A percentile compares a stretch with the other conserved stretches of the same genome.
phyloP scores from a whole-genome alignment of 2,329 filamentous ascomycete genomes.

The Fusarium heterosporum region DNA sequence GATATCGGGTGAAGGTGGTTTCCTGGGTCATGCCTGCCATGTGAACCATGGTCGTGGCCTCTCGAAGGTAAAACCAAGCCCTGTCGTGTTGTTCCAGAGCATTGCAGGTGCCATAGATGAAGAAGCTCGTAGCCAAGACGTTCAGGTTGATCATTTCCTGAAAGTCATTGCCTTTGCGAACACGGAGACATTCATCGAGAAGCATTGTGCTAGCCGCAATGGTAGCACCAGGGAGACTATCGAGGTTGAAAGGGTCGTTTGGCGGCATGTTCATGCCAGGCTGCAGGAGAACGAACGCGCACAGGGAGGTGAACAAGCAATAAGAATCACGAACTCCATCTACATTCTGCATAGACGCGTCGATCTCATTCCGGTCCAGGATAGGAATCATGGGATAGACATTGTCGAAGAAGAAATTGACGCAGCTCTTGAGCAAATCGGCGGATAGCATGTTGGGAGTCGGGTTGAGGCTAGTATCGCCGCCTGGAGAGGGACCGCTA shows the following conservation, averaged over 20 bases:
- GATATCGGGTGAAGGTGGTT: constrained; percentile 70
- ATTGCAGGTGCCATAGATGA: constrained; percentile 79
- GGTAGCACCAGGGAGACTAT: constrained; percentile 68
- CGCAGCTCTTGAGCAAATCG: constrained; percentile 73
- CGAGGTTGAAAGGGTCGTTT: constrained; percentile 66
- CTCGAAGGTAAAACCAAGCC: constrained; percentile 83
- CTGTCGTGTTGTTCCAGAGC: constrained; percentile 78
- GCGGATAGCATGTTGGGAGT: constrained; percentile 70
- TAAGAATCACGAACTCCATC: constrained; percentile 73
- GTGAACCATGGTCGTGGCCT: constrained; percentile 77
- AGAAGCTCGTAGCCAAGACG: constrained; percentile 79
- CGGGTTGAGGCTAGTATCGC: constrained; percentile 59
- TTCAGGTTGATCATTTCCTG: constrained; percentile 67
- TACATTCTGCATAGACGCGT: constrained; percentile 69
- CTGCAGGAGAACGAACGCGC: constrained; percentile 76
- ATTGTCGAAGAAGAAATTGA: constrained; percentile 76
- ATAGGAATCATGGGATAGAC: constrained; percentile 74
- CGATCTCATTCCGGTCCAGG: constrained; percentile 67
- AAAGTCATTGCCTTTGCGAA: constrained; percentile 72
- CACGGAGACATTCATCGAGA: constrained; percentile 74
- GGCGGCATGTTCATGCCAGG: constrained; percentile 72
- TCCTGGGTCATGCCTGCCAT: constrained; percentile 72
- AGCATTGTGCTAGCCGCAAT: constrained; percentile 74
- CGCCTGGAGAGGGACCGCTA: neutral
- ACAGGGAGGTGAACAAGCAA: constrained; percentile 72